phyloP scores from a whole-genome alignment of 1,284 basidiomycete species.

The Grifola frondosa region DNA sequence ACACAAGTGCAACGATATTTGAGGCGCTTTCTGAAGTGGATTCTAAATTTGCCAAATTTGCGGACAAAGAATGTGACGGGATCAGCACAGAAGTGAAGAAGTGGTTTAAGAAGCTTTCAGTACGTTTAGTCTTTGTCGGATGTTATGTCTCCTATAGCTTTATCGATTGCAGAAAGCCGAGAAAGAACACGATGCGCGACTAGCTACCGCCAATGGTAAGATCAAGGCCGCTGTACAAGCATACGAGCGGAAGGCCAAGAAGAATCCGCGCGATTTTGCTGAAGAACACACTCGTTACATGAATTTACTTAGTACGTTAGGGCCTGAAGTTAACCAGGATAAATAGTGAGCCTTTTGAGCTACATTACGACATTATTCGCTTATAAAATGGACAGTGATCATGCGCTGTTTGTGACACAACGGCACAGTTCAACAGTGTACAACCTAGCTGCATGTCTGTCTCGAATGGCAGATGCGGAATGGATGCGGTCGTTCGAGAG shows the following conservation, averaged over 20 bases:
- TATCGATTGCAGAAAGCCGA: conserved; percentile 64
- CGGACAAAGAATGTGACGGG: conserved; percentile 69
- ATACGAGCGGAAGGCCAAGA: conserved; percentile 80
- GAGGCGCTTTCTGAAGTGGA: conserved; percentile 70
- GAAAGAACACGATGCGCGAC: conserved; percentile 68
- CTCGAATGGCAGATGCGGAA: conserved; percentile 72
- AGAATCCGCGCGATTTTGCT: conserved; percentile 60
- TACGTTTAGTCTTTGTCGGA: conserved; percentile 34
- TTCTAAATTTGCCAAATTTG: conserved; percentile 68
- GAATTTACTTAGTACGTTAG: conserved; percentile 66
- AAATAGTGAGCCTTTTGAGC: conserved; percentile 55
- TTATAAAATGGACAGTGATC: conserved; percentile 49
- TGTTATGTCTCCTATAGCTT: neutral
- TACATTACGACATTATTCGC: conserved; percentile 1
- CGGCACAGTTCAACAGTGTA: conserved; percentile 59
- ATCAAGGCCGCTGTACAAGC: conserved; percentile 74
- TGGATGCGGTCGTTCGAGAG: conserved; percentile 73
- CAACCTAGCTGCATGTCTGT: conserved; percentile 59
- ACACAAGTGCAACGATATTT: conserved; percentile 61
- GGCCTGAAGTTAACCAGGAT: conserved; percentile 75
- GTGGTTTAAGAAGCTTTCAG: conserved; percentile 80
- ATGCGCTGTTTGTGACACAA: conserved; percentile 60
- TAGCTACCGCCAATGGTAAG: conserved; percentile 65
- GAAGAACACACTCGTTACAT: conserved; percentile 79
- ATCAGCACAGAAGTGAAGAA: conserved; percentile 72